Evolutionary conservation across 2,329 filamentous ascomycete genomes (phyloP), one percentile per base, ranked within the genome.

Genomic region (Venturiaceae sp.): DNA sequence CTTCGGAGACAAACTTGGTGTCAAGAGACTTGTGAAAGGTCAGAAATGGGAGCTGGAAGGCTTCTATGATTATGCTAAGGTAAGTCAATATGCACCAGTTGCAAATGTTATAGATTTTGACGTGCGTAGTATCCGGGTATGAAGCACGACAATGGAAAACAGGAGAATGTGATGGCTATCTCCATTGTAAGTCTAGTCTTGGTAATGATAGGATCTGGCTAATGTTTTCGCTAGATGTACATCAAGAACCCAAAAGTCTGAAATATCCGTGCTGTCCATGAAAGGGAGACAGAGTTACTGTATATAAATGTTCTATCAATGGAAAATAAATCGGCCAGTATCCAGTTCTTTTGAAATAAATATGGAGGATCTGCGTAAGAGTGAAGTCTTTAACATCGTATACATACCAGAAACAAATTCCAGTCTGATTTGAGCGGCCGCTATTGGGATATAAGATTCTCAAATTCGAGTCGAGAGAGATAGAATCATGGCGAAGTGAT

Each of bases 131-230:
- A 32, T 26, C 33, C 28, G 5, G 56, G 56, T 33, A 53, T 53
- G 41, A 33, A 33, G 41, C 6, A 13, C 23, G 9, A 54, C 7
- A 39, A 23, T 13, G 56, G 28, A 28, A 53, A 34, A 23, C 56
- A 33, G 28, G 9, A 21, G 14, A 58, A 58, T 39, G 37, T 58
- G 5, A 58, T 58, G 47, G 56, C 46, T 26, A 58, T 58, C 19
- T 26, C 56, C 3, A 54, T 56, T 41, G 53, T 58, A 21, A 16
- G 36, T 39, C 19, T 16, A 16, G 4, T n/a, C 9, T 11, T 21
- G 19, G 19, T 26, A n/a, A n/a, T n/a, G n/a, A n/a, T 26, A 21
- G 19, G 16, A 19, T 7, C 30, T 28, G 23, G 8, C 44, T 47
- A 47, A 28, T 21, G 23, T 28, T 3, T 9, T 5, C 11, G 26